Evolutionary conservation across 2,329 filamentous ascomycete species (phyloP).

Genomic region (Monosporascus sp.): DNA sequence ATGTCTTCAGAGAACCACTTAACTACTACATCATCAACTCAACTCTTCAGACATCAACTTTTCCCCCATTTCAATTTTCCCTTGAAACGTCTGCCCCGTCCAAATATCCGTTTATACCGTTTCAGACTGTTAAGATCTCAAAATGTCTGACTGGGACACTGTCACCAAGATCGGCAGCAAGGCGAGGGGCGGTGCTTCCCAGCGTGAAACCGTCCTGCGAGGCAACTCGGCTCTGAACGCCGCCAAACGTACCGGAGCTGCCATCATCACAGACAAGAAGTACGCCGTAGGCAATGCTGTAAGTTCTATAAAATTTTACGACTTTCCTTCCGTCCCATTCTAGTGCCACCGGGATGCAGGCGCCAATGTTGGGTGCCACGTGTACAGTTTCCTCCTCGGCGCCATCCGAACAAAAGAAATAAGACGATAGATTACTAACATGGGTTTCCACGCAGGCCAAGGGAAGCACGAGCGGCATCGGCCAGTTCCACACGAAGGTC

Average conservation of each 20-base stretch:
- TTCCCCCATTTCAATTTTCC: no score
- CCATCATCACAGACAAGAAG: conserved; percentile 92
- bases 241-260: conserved; percentile 71
- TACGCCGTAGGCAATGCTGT: conserved; percentile 70
- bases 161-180: conserved; percentile 94
- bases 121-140: conserved; percentile 32
- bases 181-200: conserved; percentile 58
- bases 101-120: no score
- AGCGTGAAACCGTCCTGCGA: conserved; percentile 83
- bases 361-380: not conserved
- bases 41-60: no score
- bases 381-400: not conserved
- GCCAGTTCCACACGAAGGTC: conserved; percentile 95
- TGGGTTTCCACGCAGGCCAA: conserved; percentile 16
- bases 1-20: no score
- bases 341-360: not conserved
- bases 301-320: conserved; percentile 34
- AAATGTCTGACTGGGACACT: conserved; percentile 76
- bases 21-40: no score
- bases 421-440: conserved; percentile 11
- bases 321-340: not conserved
- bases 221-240: conserved; percentile 83
- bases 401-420: not conserved
- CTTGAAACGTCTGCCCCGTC: no score
- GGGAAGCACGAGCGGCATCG: conserved; percentile 61